These are phyloP conservation scores for Eudorina sp. DNA, from an alignment of 139 green algal species.

Conservation along the genomic window DNA sequence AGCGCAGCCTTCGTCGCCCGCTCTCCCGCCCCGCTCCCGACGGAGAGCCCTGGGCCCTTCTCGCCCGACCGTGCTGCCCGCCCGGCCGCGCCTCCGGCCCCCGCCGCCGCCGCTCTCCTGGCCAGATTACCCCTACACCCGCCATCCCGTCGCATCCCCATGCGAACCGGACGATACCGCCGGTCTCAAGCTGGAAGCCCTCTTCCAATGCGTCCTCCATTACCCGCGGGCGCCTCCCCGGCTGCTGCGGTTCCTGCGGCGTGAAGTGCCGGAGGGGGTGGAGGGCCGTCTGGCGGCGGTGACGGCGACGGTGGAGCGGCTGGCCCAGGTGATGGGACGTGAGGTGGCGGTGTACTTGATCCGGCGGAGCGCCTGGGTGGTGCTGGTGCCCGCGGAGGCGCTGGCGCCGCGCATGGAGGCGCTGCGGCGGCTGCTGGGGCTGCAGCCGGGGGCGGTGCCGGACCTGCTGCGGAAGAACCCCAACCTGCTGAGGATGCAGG, in stretches of 20 bases:
- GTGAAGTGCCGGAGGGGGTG: neutral
- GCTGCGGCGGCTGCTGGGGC: slow-evolving; percentile 34
- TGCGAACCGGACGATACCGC: slow-evolving; percentile 38
- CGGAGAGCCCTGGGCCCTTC: too few relatives aligned
- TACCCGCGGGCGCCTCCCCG: slow-evolving; percentile 58
- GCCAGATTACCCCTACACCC: slow-evolving; percentile 26
- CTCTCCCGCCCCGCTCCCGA: slow-evolving; percentile 35
- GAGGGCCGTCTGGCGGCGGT: neutral
- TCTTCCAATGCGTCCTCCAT: slow-evolving; percentile 71
- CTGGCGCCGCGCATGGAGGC: slow-evolving; percentile 9
- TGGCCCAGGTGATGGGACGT: slow-evolving; percentile 45
- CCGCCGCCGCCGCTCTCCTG: slow-evolving; percentile 6
- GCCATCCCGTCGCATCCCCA: neutral
- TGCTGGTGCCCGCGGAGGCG: neutral
- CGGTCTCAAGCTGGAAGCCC: slow-evolving; percentile 62
- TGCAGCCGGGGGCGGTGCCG: slow-evolving; percentile 39
- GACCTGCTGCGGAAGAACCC: slow-evolving; percentile 70
- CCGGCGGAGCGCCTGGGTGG: slow-evolving; percentile 26
- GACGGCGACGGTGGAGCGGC: slow-evolving; percentile 45
- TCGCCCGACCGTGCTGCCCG: slow-evolving; percentile 32
- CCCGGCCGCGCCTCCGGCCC: slow-evolving; percentile 9
- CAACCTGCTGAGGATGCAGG: slow-evolving; percentile 57
- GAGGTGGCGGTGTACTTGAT: slow-evolving; percentile 64
- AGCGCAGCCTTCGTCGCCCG: slow-evolving; percentile 58
- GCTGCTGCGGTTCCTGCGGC: slow-evolving; percentile 38